Base-by-base conservation (phyloP, 1,284 basidiomycete species). In the Takashimella tepidaria region DNA sequence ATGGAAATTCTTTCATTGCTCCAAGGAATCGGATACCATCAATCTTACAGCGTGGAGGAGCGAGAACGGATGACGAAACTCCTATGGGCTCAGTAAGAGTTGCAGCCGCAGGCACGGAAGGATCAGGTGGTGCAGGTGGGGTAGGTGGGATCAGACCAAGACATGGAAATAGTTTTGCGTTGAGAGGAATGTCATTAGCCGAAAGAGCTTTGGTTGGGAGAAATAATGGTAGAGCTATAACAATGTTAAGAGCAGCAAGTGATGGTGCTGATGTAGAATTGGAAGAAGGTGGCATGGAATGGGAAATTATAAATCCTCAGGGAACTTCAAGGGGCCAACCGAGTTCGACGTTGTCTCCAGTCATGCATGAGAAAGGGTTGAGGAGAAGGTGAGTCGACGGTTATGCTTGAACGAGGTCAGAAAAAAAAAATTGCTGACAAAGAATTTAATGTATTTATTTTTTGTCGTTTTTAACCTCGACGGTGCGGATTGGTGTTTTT, bases 231-330 rank as follows among this genome's bases (percentile, higher is more conserved):
- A 41, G 60, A 21, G 47, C 56, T 4, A 57, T 59, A 2, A 54
- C 62, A 3, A 66, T 70, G 66, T 37, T 65, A 6, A 49, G 71
- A 5, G 67, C 67, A 1, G 54, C 55, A 4, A 70, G 68, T 49
- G 69, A 72, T 56, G 69, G 69, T 45, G 67, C 69, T 23, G 71
- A 73, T 58, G 66, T 70, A 3, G 45, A 56, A 1, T 43, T 68
- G 1, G 63, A 63, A 25, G 63, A 67, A 23, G 58, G 54, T 10
- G 69, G 63, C 1, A 51, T 57, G 47, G 68, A 73, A 57, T 73
- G 69, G 69, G 61, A 66, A 44, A 62, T 72, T 0, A 42, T 61
- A 3, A 64, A 67, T 49, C 64, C 67, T 1, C 68, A 66, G 48
- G 69, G 70, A 2, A 68, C 68, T 22, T 63, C 61, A 6, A 64